Conservation (phyloP, 2,329 filamentous ascomycete genomes). For the Metarhizium robertsii region DNA sequence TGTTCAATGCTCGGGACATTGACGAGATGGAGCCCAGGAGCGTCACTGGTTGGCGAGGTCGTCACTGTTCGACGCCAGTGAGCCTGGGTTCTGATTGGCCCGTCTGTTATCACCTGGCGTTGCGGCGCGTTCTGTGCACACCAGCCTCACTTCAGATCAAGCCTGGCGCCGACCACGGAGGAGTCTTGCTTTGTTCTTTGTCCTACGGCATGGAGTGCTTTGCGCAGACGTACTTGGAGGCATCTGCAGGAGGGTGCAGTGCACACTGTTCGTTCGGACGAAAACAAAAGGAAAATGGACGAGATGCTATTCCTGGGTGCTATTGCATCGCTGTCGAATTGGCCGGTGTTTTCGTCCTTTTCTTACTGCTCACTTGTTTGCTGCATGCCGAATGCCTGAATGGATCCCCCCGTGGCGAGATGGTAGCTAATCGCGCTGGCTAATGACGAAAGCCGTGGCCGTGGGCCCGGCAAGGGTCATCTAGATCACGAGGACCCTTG, state of each 20-base stretch:
- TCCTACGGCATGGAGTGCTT: background rate
- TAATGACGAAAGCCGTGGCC: conserved; percentile 3
- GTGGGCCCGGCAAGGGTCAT: background rate
- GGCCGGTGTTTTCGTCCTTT: background rate
- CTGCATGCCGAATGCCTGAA: too few species aligned
- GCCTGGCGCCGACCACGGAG: too few species aligned
- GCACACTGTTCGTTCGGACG: too few species aligned
- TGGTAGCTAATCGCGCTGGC: background rate
- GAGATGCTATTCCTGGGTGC: background rate
- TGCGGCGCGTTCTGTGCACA: too few species aligned
- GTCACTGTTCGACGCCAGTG: background rate
- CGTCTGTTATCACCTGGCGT: background rate
- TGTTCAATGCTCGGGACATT: too few species aligned
- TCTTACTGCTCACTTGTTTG: background rate
- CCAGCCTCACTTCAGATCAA: too few species aligned
- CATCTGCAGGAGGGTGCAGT: too few species aligned
- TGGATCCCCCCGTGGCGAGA: too few species aligned
- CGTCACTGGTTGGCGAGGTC: background rate
- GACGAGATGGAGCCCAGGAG: too few species aligned
- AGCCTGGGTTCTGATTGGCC: background rate
- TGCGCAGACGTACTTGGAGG: too few species aligned
- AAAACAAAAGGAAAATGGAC: too few species aligned
- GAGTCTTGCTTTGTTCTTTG: background rate
- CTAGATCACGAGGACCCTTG: too few species aligned
- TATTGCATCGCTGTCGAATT: background rate